phyloP scores from a whole-genome alignment of 768 basidiomycete species.

The Termitomyces heimii region DNA sequence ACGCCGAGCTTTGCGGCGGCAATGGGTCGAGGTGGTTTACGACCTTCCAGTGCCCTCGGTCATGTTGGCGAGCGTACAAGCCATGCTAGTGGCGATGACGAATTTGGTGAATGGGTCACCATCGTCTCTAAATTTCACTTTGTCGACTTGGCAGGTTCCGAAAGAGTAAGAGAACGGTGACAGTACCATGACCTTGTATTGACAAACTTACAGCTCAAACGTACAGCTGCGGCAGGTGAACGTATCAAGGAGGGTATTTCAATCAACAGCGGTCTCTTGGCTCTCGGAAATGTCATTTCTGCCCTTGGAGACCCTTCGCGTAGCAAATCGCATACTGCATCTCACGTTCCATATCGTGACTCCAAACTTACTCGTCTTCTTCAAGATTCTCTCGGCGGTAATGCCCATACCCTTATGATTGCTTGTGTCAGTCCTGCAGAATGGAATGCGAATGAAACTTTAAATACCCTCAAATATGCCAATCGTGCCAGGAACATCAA shows the following conservation, averaged over 20 bases:
- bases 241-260: slow-evolving; percentile 99
- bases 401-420: slow-evolving; percentile 98
- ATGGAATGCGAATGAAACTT: slow-evolving; percentile 90
- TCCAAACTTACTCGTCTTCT: slow-evolving; percentile 95
- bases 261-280: slow-evolving; percentile 94
- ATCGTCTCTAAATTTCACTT: slow-evolving; percentile 97
- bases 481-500: slow-evolving; percentile 97
- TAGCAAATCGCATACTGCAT: slow-evolving; percentile 75
- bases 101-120: slow-evolving; percentile 79
- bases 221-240: slow-evolving; percentile 93
- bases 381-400: slow-evolving; percentile 96
- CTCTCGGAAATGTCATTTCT: slow-evolving; percentile 97
- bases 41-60: slow-evolving; percentile 80
- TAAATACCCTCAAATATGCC: slow-evolving; percentile 95
- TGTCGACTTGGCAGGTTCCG: slow-evolving; percentile 95
- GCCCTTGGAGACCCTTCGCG: slow-evolving; percentile 92
- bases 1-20: slow-evolving; percentile 78
- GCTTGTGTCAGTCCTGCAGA: slow-evolving; percentile 96
- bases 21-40: slow-evolving; percentile 62
- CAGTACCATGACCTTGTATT: slow-evolving; percentile 8
- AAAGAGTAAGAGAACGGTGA: slow-evolving; percentile 58
- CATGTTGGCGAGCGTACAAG: slow-evolving; percentile 47
- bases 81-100: slow-evolving; percentile 43
- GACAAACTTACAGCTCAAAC: slow-evolving; percentile 62
- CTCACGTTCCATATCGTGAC: slow-evolving; percentile 96